Conservation (phyloP, 2,329 filamentous ascomycete species). For the Aureobasidium sp. region DNA sequence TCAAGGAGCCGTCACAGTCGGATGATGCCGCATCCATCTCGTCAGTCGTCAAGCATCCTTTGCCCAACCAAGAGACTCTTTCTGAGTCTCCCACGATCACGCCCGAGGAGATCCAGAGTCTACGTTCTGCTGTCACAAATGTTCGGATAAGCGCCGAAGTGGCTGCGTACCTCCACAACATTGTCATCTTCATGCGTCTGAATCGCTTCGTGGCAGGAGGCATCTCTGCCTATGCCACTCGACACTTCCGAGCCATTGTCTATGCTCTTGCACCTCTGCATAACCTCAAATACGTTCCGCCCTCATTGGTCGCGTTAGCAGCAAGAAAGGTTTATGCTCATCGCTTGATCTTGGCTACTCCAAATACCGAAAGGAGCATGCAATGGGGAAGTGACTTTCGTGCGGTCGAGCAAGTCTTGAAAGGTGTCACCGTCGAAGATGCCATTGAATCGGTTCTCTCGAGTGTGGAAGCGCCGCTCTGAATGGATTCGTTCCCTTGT, state of each 20-base stretch:
- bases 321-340: slow-evolving; percentile 83
- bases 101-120: slow-evolving; percentile 21
- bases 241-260: slow-evolving; percentile 53
- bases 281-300: slow-evolving; percentile 70
- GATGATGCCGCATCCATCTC: slow-evolving; percentile 24
- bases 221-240: slow-evolving; percentile 69
- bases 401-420: slow-evolving; percentile 61
- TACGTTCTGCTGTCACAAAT: slow-evolving; percentile 52
- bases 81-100: slow-evolving; percentile 23
- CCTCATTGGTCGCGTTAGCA: slow-evolving; percentile 74
- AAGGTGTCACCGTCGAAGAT: slow-evolving; percentile 48
- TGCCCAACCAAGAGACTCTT: slow-evolving; percentile 29
- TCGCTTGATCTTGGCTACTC: slow-evolving; percentile 62
- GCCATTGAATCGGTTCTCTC: slow-evolving; percentile 54
- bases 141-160: slow-evolving; percentile 69
- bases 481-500: slow-evolving; percentile 12
- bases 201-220: slow-evolving; percentile 78
- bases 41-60: slow-evolving; percentile 28
- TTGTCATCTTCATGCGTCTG: slow-evolving; percentile 77
- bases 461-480: slow-evolving; percentile 49
- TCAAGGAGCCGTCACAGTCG: not conserved
- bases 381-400: slow-evolving; percentile 81
- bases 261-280: slow-evolving; percentile 75
- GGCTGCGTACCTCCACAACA: slow-evolving; percentile 76
- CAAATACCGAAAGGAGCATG: slow-evolving; percentile 74